A percentile compares a stretch with the other conserved stretches of the same genome.
Conservation (phyloP, 2,329 filamentous ascomycete genomes). For the Phialophora expanda region DNA sequence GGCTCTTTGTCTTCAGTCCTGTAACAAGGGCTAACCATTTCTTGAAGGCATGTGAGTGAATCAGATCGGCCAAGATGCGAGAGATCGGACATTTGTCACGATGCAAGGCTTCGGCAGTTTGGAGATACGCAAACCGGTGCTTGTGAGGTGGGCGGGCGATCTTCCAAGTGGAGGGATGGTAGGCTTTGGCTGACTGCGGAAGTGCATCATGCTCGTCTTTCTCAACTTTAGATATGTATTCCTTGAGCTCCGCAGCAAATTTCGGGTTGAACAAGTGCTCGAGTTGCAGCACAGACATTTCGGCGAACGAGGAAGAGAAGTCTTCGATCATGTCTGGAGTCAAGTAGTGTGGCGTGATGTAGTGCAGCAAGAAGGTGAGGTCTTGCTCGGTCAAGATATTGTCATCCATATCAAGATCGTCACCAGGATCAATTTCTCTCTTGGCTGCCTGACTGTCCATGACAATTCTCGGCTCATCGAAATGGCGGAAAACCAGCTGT, state of each 20-base stretch:
- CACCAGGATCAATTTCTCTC: conserved; percentile 41
- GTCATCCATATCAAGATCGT: conserved; percentile 53
- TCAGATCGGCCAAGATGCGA: conserved; percentile 78
- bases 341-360: conserved; percentile 86
- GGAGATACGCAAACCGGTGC: conserved; percentile 80
- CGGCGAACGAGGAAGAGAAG: conserved; percentile 77
- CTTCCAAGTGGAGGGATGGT: conserved; percentile 61
- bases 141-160: conserved; percentile 92
- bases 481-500: conserved; percentile 62
- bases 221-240: conserved; percentile 72
- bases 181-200: conserved; percentile 42
- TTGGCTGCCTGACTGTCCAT: conserved; percentile 45
- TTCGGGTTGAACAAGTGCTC: conserved; percentile 77
- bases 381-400: conserved; percentile 75
- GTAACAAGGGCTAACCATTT: conserved; percentile 89
- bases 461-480: conserved; percentile 43
- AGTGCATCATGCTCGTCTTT: conserved; percentile 48
- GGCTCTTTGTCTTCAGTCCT: conserved; percentile 60
- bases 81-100: conserved; percentile 65
- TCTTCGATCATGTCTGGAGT: conserved; percentile 89
- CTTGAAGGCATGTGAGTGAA: conserved; percentile 84
- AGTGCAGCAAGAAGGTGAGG: conserved; percentile 86
- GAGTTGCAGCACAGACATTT: conserved; percentile 83
- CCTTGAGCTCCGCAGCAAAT: conserved; percentile 73
- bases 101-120: conserved; percentile 42